phyloP scores from a whole-genome alignment of 129 eudicot species.

The Arctium minus region DNA sequence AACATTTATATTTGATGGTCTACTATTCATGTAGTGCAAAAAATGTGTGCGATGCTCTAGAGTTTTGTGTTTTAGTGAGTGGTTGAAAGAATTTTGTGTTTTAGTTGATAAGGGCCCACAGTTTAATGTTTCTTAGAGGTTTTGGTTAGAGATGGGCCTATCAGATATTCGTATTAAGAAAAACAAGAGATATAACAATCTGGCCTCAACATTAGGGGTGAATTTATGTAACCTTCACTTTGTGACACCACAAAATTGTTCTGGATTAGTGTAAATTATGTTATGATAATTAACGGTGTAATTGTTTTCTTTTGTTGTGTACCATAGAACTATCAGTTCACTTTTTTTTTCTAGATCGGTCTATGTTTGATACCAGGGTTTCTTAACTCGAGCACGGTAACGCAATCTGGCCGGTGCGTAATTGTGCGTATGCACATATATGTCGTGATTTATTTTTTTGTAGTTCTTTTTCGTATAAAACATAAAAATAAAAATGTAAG shows the following conservation, averaged over 20 bases:
- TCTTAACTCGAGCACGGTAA: background rate
- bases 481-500: background rate
- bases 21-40: background rate
- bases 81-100: background rate
- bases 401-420: background rate
- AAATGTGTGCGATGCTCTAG: background rate
- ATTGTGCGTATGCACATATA: too few species aligned
- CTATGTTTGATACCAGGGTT: background rate
- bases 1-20: too few species aligned
- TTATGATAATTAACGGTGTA: too few species aligned
- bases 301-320: too few species aligned
- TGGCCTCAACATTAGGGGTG: too few species aligned
- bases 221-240: background rate
- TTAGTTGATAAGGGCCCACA: background rate
- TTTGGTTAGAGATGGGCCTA: background rate
- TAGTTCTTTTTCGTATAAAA: background rate
- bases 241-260: too few species aligned
- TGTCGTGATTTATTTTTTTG: background rate
- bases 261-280: background rate
- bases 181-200: background rate
- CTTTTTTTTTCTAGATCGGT: too few species aligned
- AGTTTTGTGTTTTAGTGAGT: background rate
- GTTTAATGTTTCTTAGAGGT: background rate
- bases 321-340: too few species aligned
- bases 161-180: background rate